These are phyloP conservation scores for Theobroma grandiflorum DNA, from an alignment of 441 rosid genomes.

Conservation along the genomic window DNA sequence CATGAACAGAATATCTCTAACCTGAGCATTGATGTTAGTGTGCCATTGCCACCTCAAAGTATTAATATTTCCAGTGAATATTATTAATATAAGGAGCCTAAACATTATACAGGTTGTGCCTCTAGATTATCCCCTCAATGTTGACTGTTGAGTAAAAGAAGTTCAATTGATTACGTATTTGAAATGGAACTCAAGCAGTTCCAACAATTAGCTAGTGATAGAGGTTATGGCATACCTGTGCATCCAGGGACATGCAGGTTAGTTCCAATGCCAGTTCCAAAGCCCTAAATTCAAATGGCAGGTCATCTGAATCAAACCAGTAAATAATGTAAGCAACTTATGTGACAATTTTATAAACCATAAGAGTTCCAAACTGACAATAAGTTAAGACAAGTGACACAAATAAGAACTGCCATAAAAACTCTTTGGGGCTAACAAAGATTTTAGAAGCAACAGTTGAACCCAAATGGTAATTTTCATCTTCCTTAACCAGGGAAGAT, in stretches of 20 bases:
- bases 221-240: conserved; percentile 65
- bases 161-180: background rate
- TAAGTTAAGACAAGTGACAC: background rate
- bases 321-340: conserved; percentile 33
- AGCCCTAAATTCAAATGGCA: conserved; percentile 95
- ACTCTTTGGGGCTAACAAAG: background rate
- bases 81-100: background rate
- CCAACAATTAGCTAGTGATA: conserved; percentile 1
- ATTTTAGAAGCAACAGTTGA: conserved; percentile 8
- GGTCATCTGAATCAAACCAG: conserved; percentile 76
- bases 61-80: background rate
- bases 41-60: background rate
- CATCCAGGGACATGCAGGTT: conserved; percentile 88
- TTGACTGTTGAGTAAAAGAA: conserved; percentile 16
- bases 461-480: background rate
- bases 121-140: background rate
- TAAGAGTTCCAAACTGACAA: background rate
- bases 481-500: background rate
- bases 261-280: conserved; percentile 93
- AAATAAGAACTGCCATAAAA: conserved; percentile 1
- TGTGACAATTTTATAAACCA: background rate
- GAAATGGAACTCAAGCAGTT: background rate
- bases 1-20: background rate
- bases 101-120: background rate
- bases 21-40: background rate